phyloP scores from a whole-genome alignment of 768 basidiomycete species.

The Lentinula guzmanii region DNA sequence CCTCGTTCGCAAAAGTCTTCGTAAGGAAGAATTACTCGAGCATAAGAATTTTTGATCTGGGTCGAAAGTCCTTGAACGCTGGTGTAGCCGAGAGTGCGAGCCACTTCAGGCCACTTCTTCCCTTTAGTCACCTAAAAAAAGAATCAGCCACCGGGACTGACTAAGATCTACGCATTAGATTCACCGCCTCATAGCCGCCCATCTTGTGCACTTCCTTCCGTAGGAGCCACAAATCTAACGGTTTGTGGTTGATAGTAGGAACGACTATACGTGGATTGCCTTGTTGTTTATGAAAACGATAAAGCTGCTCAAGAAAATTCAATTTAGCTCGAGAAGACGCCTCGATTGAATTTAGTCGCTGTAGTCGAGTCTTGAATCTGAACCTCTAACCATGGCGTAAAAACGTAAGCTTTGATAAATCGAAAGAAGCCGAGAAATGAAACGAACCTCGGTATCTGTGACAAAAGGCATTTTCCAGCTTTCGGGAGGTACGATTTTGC shows the following conservation, averaged over 20 bases:
- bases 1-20: constrained; percentile 83
- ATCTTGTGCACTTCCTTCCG: constrained; percentile 86
- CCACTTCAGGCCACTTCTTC: constrained; percentile 87
- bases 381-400: constrained; percentile 50
- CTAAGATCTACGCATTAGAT: constrained; percentile 18
- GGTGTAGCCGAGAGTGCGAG: constrained; percentile 76
- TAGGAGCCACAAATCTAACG: constrained; percentile 90
- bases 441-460: constrained; percentile 84
- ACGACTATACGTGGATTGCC: constrained; percentile 87
- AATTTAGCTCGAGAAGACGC: constrained; percentile 94
- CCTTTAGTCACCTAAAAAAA: constrained; percentile 64
- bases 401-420: constrained; percentile 32
- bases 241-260: constrained; percentile 89
- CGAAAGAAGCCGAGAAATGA: constrained; percentile 19
- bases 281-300: constrained; percentile 95
- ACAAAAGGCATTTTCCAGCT: constrained; percentile 97
- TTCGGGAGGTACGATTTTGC: constrained; percentile 91
- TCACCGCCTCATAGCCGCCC: constrained; percentile 84
- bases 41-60: constrained; percentile 87
- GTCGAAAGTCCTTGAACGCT: constrained; percentile 78
- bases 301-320: constrained; percentile 95
- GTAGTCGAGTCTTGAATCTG: constrained; percentile 93
- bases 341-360: constrained; percentile 94
- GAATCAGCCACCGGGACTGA: constrained; percentile 7
- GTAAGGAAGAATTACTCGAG: constrained; percentile 90